Percentiles rank a stretch among this genome's conserved stretches.
Conservation (phyloP, 2,329 filamentous ascomycete species). For the Aspergillus neotritici region DNA sequence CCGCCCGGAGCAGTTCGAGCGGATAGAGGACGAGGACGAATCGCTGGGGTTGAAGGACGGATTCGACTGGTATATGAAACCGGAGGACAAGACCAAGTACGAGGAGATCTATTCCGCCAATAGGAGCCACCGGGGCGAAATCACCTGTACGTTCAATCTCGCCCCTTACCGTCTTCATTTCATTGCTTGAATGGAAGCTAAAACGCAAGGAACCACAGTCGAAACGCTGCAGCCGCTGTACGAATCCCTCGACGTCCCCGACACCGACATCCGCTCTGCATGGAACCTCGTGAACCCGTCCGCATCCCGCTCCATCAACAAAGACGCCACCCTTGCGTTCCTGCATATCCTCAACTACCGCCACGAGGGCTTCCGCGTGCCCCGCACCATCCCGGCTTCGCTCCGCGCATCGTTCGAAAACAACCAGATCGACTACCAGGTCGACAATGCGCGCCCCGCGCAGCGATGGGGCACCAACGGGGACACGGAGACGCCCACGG, state of each 20-base stretch:
- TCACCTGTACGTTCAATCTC: slow-evolving; percentile 57
- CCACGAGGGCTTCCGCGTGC: slow-evolving; percentile 91
- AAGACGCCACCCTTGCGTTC: slow-evolving; percentile 91
- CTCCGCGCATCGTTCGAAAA: slow-evolving; percentile 87
- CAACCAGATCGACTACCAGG: slow-evolving; percentile 92
- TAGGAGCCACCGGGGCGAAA: slow-evolving; percentile 77
- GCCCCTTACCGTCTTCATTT: neutral
- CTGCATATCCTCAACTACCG: slow-evolving; percentile 94
- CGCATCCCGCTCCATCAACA: slow-evolving; percentile 74
- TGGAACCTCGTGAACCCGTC: slow-evolving; percentile 98
- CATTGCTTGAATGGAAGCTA: slow-evolving; percentile 5
- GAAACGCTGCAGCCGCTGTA: slow-evolving; percentile 76
- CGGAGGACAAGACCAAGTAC: slow-evolving; percentile 84
- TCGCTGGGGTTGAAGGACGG: slow-evolving; percentile 83
- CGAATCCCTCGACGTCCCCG: slow-evolving; percentile 59
- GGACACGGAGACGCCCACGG: slow-evolving; percentile 74
- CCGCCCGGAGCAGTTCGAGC: slow-evolving; percentile 75
- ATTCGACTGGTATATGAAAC: slow-evolving; percentile 99
- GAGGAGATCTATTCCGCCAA: slow-evolving; percentile 96
- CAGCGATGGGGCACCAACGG: slow-evolving; percentile 74
- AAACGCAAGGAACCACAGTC: slow-evolving; percentile 49
- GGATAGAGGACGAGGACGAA: slow-evolving; percentile 72
- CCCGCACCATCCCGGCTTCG: slow-evolving; percentile 84
- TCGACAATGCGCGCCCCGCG: slow-evolving; percentile 67
- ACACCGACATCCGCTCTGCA: slow-evolving; percentile 77